Evolutionary conservation across 306 rosid species (phyloP).

Genomic region (Prunus kanzakura): DNA sequence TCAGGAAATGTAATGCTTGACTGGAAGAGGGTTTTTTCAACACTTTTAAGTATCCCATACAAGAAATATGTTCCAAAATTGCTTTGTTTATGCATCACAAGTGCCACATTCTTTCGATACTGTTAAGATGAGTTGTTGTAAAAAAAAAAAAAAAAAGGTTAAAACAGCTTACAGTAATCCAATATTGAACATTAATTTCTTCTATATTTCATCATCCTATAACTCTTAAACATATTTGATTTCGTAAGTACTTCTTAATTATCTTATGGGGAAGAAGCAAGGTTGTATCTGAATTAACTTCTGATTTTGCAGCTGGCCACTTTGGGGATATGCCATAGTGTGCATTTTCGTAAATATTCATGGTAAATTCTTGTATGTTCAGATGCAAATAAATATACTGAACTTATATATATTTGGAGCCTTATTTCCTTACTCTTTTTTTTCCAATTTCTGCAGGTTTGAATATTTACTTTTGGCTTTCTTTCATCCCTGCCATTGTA

Average conservation of each 20-base stretch:
- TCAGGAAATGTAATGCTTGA: neutral
- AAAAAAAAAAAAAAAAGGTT: neutral
- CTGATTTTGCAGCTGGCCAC: conserved; percentile 70
- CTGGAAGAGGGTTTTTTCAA: neutral
- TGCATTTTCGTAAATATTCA: conserved; percentile 88
- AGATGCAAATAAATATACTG: neutral
- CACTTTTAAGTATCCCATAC: neutral
- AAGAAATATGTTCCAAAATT: neutral
- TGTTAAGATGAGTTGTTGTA: neutral
- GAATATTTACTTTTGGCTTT: conserved; percentile 93
- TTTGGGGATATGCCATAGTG: conserved; percentile 85
- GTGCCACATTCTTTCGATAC: too few relatives aligned
- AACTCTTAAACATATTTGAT: neutral
- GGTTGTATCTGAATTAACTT: conserved; percentile 15
- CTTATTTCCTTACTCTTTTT: conserved; percentile 17
- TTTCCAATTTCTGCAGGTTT: conserved; percentile 55
- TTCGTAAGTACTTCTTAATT: neutral
- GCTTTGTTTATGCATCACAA: too few relatives aligned
- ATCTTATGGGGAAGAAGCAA: neutral
- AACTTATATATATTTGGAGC: neutral
- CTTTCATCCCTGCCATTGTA: conserved; percentile 94
- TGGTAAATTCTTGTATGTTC: conserved; percentile 42
- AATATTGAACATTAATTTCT: neutral
- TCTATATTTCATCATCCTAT: too few relatives aligned
- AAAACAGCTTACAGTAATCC: neutral